A percentile compares a stretch with the other conserved stretches of the same genome.
Conservation (phyloP, 139 green algal species). For the Coccomyxa sp. region DNA sequence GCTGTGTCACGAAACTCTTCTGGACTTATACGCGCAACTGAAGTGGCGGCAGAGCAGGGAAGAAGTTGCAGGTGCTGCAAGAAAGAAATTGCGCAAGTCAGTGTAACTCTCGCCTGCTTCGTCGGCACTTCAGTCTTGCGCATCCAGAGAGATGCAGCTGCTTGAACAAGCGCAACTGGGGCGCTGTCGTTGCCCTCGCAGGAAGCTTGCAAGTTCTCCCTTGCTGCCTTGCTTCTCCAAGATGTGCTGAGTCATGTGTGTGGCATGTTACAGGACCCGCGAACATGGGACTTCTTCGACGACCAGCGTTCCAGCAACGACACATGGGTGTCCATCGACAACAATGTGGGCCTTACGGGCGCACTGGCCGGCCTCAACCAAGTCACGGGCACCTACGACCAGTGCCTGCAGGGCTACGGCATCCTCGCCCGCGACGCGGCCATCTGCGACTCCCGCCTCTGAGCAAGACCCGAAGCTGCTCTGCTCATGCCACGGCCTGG, state of each 20-base stretch:
- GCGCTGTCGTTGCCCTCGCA: not conserved
- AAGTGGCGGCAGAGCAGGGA: too few species aligned
- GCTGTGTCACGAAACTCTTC: too few species aligned
- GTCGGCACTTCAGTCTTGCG: not conserved
- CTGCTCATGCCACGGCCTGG: too few species aligned
- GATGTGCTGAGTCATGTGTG: not conserved
- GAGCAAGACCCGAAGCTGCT: too few species aligned
- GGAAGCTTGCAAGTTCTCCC: not conserved
- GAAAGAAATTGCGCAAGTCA: too few species aligned
- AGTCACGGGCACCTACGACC: slow-evolving; percentile 21
- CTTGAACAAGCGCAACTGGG: not conserved
- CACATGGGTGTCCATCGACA: slow-evolving; percentile 34
- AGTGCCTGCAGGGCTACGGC: slow-evolving; percentile 34
- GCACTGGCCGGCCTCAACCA: slow-evolving; percentile 15
- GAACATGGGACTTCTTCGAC: slow-evolving; percentile 36
- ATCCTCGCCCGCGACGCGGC: slow-evolving; percentile 6
- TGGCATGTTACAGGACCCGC: slow-evolving; percentile 13
- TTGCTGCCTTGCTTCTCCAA: not conserved
- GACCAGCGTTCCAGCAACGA: slow-evolving; percentile 32
- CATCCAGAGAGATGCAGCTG: not conserved
- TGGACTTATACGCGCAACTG: too few species aligned
- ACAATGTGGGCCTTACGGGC: slow-evolving; percentile 39
- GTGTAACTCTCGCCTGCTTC: too few species aligned
- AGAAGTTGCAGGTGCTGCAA: too few species aligned
- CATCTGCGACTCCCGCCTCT: slow-evolving; percentile 10